These are phyloP conservation scores for Gnaphalium uliginosum DNA, from an alignment of 129 eudicot genomes.

Conservation along the genomic window DNA sequence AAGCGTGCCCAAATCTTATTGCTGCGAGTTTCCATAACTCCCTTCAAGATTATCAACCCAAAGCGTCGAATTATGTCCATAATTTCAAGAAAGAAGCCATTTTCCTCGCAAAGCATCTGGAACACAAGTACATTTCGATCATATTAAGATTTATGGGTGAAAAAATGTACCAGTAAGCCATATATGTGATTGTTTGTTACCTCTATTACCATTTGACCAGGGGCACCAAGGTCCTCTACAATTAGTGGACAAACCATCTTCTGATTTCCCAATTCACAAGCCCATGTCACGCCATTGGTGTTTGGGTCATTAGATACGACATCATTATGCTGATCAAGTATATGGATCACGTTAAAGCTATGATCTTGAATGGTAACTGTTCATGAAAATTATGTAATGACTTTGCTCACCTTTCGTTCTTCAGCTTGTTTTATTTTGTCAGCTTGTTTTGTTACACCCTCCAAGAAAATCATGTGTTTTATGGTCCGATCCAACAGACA, in stretches of 20 bases:
- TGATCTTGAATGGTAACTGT: neutral
- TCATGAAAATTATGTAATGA: neutral
- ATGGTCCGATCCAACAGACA: conserved; percentile 82
- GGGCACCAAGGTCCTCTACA: conserved; percentile 70
- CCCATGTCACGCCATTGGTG: conserved; percentile 73
- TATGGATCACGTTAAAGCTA: conserved; percentile 1
- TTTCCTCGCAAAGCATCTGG: conserved; percentile 86
- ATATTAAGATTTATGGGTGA: neutral
- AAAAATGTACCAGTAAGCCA: neutral
- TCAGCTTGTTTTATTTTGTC: conserved; percentile 50
- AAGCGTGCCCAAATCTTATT: conserved; percentile 75
- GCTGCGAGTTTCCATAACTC: conserved; percentile 72
- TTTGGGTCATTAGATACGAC: conserved; percentile 29
- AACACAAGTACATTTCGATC: neutral
- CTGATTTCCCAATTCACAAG: conserved; percentile 68
- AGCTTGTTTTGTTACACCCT: conserved; percentile 66
- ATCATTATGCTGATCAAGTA: conserved; percentile 23
- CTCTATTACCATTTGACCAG: conserved; percentile 91
- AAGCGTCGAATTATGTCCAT: conserved; percentile 65
- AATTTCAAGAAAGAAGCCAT: conserved; percentile 82
- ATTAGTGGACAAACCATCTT: conserved; percentile 63
- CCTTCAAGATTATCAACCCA: conserved; percentile 83
- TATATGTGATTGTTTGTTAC: conserved; percentile 31
- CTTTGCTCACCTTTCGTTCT: conserved; percentile 49
- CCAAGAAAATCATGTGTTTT: conserved; percentile 88